These are phyloP conservation scores for Aspergillus ochraceoroseus DNA, from an alignment of 2,329 filamentous ascomycete species.

Conservation along the genomic window DNA sequence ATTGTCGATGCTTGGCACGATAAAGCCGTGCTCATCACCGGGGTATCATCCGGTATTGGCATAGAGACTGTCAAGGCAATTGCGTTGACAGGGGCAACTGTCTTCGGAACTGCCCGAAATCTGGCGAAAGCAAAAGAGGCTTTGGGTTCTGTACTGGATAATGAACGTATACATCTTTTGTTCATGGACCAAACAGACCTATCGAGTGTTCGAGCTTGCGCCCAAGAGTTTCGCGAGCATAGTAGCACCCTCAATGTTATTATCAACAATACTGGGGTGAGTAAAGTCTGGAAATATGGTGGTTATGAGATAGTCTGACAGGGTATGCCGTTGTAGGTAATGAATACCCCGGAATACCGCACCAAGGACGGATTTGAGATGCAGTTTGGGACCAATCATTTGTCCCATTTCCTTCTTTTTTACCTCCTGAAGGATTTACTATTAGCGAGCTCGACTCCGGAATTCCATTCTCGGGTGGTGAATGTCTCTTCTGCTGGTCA, in stretches of 20 bases:
- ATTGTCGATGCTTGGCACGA: constrained; percentile 18
- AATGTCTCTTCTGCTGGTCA: constrained; percentile 46
- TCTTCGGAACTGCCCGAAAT: constrained; percentile 38
- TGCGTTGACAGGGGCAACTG: constrained; percentile 29
- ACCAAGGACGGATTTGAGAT: constrained; percentile 44
- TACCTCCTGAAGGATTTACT: constrained; percentile 42
- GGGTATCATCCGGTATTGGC: constrained; percentile 39
- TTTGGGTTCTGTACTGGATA: constrained; percentile 23
- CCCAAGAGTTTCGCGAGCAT: constrained; percentile 11
- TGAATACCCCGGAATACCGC: constrained; percentile 17
- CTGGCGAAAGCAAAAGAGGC: constrained; percentile 32
- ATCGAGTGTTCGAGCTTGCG: constrained; percentile 14
- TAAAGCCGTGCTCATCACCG: constrained; percentile 16
- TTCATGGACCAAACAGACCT: constrained; percentile 17
- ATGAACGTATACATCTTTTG: constrained; percentile 19
- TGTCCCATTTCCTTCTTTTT: constrained; percentile 50
- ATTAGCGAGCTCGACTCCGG: constrained; percentile 24
- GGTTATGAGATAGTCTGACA: constrained; percentile 4
- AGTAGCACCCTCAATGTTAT: constrained; percentile 25
- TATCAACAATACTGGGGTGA: constrained; percentile 46
- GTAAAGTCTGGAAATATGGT: too few species aligned
- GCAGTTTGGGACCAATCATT: constrained; percentile 52
- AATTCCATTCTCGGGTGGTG: constrained; percentile 48
- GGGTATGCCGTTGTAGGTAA: not conserved
- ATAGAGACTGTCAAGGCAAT: constrained; percentile 45